phyloP scores from a whole-genome alignment of 768 basidiomycete species.

The Strobilomyces dryophilus region DNA sequence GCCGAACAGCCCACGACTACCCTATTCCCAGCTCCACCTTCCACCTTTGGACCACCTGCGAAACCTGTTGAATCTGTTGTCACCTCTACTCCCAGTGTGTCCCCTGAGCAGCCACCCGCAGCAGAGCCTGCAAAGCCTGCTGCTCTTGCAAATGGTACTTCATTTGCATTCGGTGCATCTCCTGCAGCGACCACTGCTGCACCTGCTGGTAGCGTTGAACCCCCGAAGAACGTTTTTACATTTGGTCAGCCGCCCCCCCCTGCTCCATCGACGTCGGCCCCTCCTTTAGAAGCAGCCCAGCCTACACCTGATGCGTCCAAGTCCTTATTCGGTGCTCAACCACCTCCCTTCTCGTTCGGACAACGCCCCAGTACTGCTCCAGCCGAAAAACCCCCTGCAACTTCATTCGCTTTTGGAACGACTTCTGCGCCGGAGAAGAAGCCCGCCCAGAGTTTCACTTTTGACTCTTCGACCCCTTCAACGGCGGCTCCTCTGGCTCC shows the following conservation, averaged over 20 bases:
- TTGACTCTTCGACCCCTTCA: conserved; percentile 36
- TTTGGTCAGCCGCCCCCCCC: conserved; percentile 26
- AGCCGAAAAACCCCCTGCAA: conserved; percentile 19
- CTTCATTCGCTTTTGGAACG: conserved; percentile 28
- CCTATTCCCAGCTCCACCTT: conserved; percentile 16
- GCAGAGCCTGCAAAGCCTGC: conserved; percentile 7
- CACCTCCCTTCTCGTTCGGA: conserved; percentile 44
- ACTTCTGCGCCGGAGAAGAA: conserved; percentile 36
- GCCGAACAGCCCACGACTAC: conserved; percentile 11
- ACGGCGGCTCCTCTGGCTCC: conserved; percentile 32
- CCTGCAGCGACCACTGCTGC: conserved; percentile 9
- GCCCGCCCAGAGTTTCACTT: conserved; percentile 37
- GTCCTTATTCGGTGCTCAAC: conserved; percentile 36
- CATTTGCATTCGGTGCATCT: conserved; percentile 30
- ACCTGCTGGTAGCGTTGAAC: conserved; percentile 16
- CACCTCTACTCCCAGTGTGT: conserved; percentile 1
- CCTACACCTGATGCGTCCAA: conserved; percentile 37
- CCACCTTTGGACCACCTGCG: conserved; percentile 27
- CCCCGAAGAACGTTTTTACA: conserved; percentile 31
- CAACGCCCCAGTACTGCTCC: conserved; percentile 21
- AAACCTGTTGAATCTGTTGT: conserved; percentile 20
- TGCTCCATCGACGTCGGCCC: conserved; percentile 4
- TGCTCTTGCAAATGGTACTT: conserved; percentile 1
- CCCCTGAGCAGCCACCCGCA: conserved; percentile 9
- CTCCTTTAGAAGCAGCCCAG: conserved; percentile 5